Evolutionary conservation across 805 yeast species (phyloP).

Genomic region (Pichia phayaonensis): DNA sequence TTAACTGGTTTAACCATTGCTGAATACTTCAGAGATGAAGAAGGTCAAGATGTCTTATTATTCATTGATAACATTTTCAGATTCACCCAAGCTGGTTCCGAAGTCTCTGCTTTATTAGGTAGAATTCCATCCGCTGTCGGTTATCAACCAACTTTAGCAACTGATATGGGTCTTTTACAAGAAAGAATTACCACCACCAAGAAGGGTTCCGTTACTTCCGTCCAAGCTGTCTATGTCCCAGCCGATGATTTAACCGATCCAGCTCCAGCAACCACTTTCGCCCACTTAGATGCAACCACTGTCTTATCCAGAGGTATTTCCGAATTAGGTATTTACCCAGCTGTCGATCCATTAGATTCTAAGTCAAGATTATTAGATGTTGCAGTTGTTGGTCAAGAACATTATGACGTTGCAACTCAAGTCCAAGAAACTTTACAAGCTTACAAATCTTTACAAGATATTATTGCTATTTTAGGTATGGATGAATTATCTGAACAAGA

Average conservation of each 20-base stretch:
- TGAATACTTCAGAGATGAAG: constrained; percentile 99
- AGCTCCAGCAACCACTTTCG: constrained; percentile 99
- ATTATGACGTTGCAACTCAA: constrained; percentile 87
- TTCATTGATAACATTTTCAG: constrained; percentile 99
- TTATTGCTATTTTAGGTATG: constrained; percentile 99
- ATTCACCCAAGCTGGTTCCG: constrained; percentile 99
- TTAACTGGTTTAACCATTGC: constrained; percentile 99
- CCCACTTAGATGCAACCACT: constrained; percentile 99
- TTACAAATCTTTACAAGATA: constrained; percentile 99
- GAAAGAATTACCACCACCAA: constrained; percentile 99
- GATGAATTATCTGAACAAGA: constrained; percentile 98
- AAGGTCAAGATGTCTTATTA: constrained; percentile 99
- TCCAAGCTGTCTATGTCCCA: constrained; percentile 99
- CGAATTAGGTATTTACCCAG: constrained; percentile 99
- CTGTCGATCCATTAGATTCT: constrained; percentile 99
- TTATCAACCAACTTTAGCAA: constrained; percentile 99
- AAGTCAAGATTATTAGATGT: constrained; percentile 97
- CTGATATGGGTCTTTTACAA: constrained; percentile 99
- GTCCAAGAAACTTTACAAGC: constrained; percentile 99
- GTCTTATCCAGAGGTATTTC: constrained; percentile 99
- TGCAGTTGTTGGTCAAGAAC: constrained; percentile 97
- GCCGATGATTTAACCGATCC: constrained; percentile 99
- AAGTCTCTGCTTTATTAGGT: constrained; percentile 98
- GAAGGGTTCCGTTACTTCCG: constrained; percentile 99
- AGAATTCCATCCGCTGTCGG: constrained; percentile 99